Conservation (phyloP, 768 basidiomycete species). For the Termitomyces sp. region DNA sequence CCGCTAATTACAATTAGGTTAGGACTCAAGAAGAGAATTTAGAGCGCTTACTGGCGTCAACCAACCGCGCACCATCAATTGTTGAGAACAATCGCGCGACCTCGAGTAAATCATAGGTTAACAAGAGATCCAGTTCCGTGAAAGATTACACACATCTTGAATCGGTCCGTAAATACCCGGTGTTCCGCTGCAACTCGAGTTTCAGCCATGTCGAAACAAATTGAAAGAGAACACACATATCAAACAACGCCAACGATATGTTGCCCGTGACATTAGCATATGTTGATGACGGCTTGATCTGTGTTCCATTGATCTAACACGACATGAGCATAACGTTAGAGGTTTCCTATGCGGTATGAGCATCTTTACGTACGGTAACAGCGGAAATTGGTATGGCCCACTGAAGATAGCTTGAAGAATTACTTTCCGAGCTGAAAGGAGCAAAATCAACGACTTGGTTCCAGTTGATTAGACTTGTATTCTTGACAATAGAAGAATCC, state of each 20-base stretch:
- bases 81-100: conserved; percentile 60
- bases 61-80: conserved; percentile 62
- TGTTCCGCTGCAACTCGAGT: conserved; percentile 46
- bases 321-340: background rate
- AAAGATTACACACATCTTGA: conserved; percentile 51
- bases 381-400: conserved; percentile 63
- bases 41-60: conserved; percentile 44
- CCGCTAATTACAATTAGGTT: conserved; percentile 27
- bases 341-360: background rate
- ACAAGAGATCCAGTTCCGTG: background rate
- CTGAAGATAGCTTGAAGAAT: conserved; percentile 65
- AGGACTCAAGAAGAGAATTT: background rate
- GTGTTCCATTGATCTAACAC: conserved; percentile 52
- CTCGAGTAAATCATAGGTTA: conserved; percentile 28
- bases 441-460: conserved; percentile 71
- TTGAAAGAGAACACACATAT: conserved; percentile 48
- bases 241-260: conserved; percentile 62
- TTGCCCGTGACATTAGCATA: conserved; percentile 54
- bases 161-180: conserved; percentile 73
- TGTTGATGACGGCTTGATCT: conserved; percentile 52
- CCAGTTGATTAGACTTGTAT: conserved; percentile 62
- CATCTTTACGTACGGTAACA: conserved; percentile 40
- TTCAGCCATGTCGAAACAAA: background rate
- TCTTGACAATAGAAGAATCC: conserved; percentile 61
- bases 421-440: conserved; percentile 53